These are phyloP conservation scores for Ilex asprella DNA, from an alignment of 257 asterid species.

Conservation along the genomic window DNA sequence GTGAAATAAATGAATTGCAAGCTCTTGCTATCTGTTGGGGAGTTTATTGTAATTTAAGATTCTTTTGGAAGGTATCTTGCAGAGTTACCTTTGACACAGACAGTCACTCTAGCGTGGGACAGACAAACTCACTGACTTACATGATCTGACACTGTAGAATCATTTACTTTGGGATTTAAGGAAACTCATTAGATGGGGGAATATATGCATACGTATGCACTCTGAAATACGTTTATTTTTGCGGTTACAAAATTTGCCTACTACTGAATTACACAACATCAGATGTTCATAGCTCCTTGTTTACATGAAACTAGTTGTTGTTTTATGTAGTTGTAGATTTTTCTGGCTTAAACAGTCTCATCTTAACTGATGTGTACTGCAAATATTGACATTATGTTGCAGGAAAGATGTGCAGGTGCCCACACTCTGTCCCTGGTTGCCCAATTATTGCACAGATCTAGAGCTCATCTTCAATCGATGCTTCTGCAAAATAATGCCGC, in stretches of 20 bases:
- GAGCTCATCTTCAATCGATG: conserved; percentile 79
- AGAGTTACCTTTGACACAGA: too few species aligned
- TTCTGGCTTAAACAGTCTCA: conserved; percentile 10
- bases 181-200: too few species aligned
- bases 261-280: neutral
- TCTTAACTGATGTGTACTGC: conserved; percentile 20
- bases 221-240: too few species aligned
- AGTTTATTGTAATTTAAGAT: too few species aligned
- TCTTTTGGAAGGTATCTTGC: too few species aligned
- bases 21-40: too few species aligned
- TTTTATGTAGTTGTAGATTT: conserved; percentile 3
- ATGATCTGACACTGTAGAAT: too few species aligned
- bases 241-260: neutral
- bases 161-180: too few species aligned
- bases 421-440: conserved; percentile 88
- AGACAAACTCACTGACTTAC: too few species aligned
- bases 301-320: neutral
- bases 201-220: neutral
- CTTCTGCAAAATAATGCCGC: conserved; percentile 78
- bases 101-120: too few species aligned
- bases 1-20: too few species aligned
- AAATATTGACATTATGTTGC: conserved; percentile 40
- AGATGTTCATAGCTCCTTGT: neutral
- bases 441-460: conserved; percentile 87
- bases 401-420: conserved; percentile 99